Conservation (phyloP, 495 filamentous ascomycete species). For the Cercophora samala region DNA sequence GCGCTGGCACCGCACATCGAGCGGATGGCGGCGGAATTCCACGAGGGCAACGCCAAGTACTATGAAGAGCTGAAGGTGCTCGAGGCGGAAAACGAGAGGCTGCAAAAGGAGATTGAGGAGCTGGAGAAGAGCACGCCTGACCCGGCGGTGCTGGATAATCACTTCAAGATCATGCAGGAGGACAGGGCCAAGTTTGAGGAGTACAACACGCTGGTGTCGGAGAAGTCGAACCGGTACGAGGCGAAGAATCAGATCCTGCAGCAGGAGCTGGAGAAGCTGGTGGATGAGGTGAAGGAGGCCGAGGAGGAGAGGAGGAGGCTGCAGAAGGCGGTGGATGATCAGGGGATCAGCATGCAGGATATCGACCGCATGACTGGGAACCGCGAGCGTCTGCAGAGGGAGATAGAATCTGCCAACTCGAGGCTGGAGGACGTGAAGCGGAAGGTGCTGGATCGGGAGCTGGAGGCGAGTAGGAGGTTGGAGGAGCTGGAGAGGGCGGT, state of each 20-base stretch:
- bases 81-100: conserved; percentile 73
- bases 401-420: conserved; percentile 66
- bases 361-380: conserved; percentile 98
- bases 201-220: conserved; percentile 77
- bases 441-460: conserved; percentile 76
- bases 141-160: conserved; percentile 74
- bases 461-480: conserved; percentile 74
- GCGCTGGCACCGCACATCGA: conserved; percentile 79
- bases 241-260: conserved; percentile 69
- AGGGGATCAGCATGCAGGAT: conserved; percentile 92
- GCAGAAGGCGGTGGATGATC: conserved; percentile 80
- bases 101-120: conserved; percentile 81
- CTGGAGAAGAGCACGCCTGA: conserved; percentile 80
- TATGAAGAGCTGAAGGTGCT: conserved; percentile 75
- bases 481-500: conserved; percentile 85
- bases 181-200: conserved; percentile 90
- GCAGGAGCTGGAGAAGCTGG: conserved; percentile 73
- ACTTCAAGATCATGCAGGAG: conserved; percentile 81
- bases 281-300: conserved; percentile 69
- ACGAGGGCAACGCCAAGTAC: conserved; percentile 73
- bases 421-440: conserved; percentile 79
- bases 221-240: conserved; percentile 80
- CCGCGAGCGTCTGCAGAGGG: conserved; percentile 83
- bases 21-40: conserved; percentile 85
- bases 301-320: conserved; percentile 77